A percentile compares a stretch with the other conserved stretches of the same genome.
phyloP scores from a whole-genome alignment of 106 monocot species.

The Dendrobium nobile region DNA sequence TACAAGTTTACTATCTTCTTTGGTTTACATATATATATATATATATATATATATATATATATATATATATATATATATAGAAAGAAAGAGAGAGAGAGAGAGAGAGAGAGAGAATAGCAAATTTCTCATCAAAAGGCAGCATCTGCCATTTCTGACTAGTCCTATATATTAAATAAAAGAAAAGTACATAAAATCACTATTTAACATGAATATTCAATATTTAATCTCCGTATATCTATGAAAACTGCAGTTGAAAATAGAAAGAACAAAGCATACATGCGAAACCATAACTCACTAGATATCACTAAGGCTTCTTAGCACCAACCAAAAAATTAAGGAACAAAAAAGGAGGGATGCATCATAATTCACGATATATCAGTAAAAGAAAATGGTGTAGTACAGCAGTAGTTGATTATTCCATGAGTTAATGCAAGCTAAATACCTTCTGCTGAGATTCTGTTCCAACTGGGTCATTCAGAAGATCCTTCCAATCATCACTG shows the following conservation, averaged over 20 bases:
- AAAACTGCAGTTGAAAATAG: background rate
- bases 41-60: no score
- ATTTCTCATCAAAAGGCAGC: no score
- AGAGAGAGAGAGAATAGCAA: no score
- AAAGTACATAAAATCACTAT: no score
- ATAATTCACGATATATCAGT: background rate
- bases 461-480: constrained; percentile 24
- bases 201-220: no score
- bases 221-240: no score
- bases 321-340: background rate
- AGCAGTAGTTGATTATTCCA: background rate
- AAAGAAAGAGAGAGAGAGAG: no score
- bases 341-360: background rate
- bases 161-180: no score
- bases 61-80: no score
- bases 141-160: background rate
- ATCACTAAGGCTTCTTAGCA: background rate
- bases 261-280: background rate
- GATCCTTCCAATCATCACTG: constrained; percentile 35
- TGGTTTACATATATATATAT: no score
- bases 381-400: background rate
- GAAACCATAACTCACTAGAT: background rate
- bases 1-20: background rate
- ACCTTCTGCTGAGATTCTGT: constrained; percentile 37
- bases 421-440: background rate